Conservation (phyloP, 2,329 filamentous ascomycete species). For the Alternaria atra region DNA sequence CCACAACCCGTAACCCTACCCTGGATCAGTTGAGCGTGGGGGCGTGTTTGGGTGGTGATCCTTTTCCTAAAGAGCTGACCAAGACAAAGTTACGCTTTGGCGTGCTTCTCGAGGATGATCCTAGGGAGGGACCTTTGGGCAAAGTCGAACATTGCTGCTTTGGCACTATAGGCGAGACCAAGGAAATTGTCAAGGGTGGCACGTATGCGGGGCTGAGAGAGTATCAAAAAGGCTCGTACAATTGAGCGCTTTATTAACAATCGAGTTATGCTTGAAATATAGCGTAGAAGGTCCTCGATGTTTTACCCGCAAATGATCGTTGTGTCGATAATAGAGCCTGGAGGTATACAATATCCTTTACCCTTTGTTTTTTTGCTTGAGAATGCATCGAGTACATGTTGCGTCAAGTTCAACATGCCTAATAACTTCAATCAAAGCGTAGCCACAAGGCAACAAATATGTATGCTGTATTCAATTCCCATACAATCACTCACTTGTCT, state of each 20-base stretch:
- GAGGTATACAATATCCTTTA: background rate
- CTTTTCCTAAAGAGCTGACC: slow-evolving; percentile 51
- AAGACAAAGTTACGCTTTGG: slow-evolving; percentile 52
- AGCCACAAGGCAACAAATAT: too few species aligned
- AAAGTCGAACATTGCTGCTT: slow-evolving; percentile 52
- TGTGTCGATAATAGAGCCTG: background rate
- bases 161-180: slow-evolving; percentile 49
- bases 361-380: background rate
- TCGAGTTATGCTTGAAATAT: background rate
- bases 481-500: too few species aligned
- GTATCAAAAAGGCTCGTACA: background rate
- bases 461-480: too few species aligned
- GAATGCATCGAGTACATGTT: background rate
- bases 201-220: slow-evolving; percentile 46
- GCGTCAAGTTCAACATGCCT: background rate
- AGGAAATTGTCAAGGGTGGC: slow-evolving; percentile 49
- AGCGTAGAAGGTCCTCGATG: background rate
- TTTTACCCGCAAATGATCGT: background rate
- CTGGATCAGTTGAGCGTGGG: slow-evolving; percentile 51
- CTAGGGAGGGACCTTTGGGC: slow-evolving; percentile 41
- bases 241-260: background rate
- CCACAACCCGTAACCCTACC: slow-evolving; percentile 51
- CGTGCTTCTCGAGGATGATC: slow-evolving; percentile 49
- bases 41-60: slow-evolving; percentile 53
- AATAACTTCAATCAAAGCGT: too few species aligned